Base-by-base conservation (phyloP, 306 rosid species). In the Fragaria vesca region DNA sequence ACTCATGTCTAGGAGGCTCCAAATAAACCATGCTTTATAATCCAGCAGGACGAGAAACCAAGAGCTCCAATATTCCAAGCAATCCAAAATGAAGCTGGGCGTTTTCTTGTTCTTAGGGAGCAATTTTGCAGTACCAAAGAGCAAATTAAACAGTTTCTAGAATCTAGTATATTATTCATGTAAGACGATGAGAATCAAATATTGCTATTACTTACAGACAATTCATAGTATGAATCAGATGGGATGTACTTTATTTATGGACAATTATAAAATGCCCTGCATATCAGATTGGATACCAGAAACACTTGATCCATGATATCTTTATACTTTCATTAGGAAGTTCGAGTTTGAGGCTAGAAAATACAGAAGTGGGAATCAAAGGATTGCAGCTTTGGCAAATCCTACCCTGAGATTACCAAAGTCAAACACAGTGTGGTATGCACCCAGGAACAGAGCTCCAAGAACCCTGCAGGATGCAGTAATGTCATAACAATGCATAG, bases 391-490 rank as follows among this genome's bases (percentile, higher is more conserved):
- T 81, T 84, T 79, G 69, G 97, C 97, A 78, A 90, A 91, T 77
- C 97, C 97, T 74, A 91, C 69, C 71, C 83, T 84, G 51, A 71
- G 85, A 84, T 91, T 89, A 9, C 83, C 97, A 58, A 78, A 89
- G 66, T 91, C 97, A 58, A 91, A 91, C 78, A 89, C 93, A 0
- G 94, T 88, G 81, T 91, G 94, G 80, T 91, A 91, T 71, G 94
- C 89, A 83, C 84, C 81, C 86, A 91, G 36, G 84, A 91, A 91
- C 68, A 82, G 58, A 69, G 82, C 83, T 82, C 93, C 94, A 76
- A 91, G 82, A 81, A 91, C 91, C 97, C 97, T 91, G 91, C 91
- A 81, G 70, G 61, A 71, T 21, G 45, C 54, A 76, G 43, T 58
- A 45, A 47, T 32, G 78, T 82, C 79, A 74, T 76, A 28, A 60